These are phyloP conservation scores for Sordaria brevicollis DNA, from an alignment of 495 filamentous ascomycete species.

Conservation along the genomic window DNA sequence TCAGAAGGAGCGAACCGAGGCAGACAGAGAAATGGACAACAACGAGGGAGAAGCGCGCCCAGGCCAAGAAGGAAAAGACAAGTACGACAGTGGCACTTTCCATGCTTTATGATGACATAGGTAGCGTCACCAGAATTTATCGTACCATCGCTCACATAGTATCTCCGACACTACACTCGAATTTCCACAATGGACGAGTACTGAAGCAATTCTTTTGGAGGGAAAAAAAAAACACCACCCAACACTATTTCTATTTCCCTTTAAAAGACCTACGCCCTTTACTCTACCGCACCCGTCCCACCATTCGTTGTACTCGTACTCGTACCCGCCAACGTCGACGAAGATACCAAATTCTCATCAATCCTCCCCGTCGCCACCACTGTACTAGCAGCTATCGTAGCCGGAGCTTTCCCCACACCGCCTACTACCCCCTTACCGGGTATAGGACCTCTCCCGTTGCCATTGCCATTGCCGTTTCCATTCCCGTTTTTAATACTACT, in stretches of 20 bases:
- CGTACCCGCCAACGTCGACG: neutral
- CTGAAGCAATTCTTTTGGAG: too few relatives aligned
- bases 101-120: too few relatives aligned
- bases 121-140: too few relatives aligned
- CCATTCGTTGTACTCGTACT: neutral
- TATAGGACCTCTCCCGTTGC: neutral
- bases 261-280: neutral
- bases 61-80: too few relatives aligned
- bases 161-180: too few relatives aligned
- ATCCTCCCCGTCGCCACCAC: neutral
- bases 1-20: too few relatives aligned
- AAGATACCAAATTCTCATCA: neutral
- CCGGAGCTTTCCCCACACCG: neutral
- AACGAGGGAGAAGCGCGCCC: too few relatives aligned
- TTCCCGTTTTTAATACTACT: neutral
- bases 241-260: neutral
- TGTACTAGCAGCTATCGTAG: neutral
- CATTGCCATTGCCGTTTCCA: neutral
- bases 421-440: neutral
- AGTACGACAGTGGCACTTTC: too few relatives aligned
- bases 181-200: too few relatives aligned
- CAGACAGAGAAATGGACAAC: too few relatives aligned
- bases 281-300: neutral
- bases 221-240: neutral
- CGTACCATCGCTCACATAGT: too few relatives aligned